Evolutionary conservation across 768 basidiomycete species (phyloP).

Genomic region (Lentinula boryana): DNA sequence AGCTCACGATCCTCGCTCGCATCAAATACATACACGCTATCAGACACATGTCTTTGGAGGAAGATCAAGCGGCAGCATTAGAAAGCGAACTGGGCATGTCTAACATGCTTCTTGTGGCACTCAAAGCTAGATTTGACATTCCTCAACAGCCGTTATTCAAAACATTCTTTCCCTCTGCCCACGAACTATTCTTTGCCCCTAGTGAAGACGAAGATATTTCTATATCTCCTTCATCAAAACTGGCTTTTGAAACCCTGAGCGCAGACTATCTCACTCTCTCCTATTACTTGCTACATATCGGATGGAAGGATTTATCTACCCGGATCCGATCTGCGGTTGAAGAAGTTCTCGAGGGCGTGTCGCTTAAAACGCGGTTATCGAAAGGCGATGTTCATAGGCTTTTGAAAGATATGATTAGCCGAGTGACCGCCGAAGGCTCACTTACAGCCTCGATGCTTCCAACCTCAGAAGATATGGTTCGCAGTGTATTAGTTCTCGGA

Average conservation of each 20-base stretch:
- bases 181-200: slow-evolving; percentile 12
- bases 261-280: slow-evolving; percentile 73
- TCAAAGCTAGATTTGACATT: slow-evolving; percentile 1
- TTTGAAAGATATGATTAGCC: slow-evolving; percentile 65
- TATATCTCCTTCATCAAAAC: background rate
- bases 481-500: background rate
- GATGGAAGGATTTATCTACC: slow-evolving; percentile 81
- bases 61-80: slow-evolving; percentile 38
- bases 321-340: slow-evolving; percentile 71
- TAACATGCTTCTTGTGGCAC: background rate
- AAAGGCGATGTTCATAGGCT: slow-evolving; percentile 62
- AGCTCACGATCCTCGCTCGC: slow-evolving; percentile 81
- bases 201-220: slow-evolving; percentile 18
- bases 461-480: slow-evolving; percentile 2
- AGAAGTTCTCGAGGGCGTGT: slow-evolving; percentile 78
- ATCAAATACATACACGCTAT: slow-evolving; percentile 62
- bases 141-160: slow-evolving; percentile 1
- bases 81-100: background rate
- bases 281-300: slow-evolving; percentile 92
- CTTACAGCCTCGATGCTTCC: background rate
- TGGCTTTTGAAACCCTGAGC: background rate
- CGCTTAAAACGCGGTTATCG: slow-evolving; percentile 72
- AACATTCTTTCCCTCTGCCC: background rate
- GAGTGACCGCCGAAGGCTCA: slow-evolving; percentile 49
- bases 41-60: slow-evolving; percentile 27